Evolutionary conservation across 2,329 filamentous ascomycete species (phyloP).

Genomic region (Diplodia corticola): DNA sequence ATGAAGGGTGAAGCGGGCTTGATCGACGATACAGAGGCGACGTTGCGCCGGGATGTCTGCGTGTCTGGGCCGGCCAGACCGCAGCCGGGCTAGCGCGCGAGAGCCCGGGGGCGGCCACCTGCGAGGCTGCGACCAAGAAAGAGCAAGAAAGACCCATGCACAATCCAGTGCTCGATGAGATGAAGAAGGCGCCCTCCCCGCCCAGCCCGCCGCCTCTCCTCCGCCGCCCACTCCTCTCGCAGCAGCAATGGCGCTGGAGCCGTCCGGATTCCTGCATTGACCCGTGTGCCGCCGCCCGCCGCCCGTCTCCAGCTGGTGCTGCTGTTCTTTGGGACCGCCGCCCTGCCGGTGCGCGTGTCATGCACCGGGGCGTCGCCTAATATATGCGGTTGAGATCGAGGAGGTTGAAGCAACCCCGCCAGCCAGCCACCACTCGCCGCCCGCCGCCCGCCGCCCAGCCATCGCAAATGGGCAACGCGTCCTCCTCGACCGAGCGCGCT

Average conservation of each 20-base stretch:
- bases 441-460: slow-evolving; percentile 7
- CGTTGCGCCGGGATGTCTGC: not conserved
- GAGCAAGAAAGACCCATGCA: too few relatives aligned
- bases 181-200: not conserved
- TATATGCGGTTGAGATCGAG: not conserved
- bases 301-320: not conserved
- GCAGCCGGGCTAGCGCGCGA: too few relatives aligned
- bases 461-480: slow-evolving; percentile 13
- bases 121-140: not conserved
- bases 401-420: not conserved
- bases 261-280: not conserved
- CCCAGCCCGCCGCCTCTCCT: not conserved
- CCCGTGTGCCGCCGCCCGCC: not conserved
- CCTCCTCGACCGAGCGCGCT: not conserved
- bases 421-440: not conserved
- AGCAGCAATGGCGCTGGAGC: not conserved
- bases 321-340: not conserved
- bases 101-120: too few relatives aligned
- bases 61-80: too few relatives aligned
- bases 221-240: not conserved
- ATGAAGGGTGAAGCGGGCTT: slow-evolving; percentile 1
- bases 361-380: not conserved
- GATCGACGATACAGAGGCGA: not conserved
- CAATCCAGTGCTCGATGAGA: not conserved
- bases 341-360: not conserved